Percentiles rank a stretch among this genome's conserved stretches.
Evolutionary conservation across 2,329 filamentous ascomycete genomes (phyloP).

Genomic region (Capronia epimyces): DNA sequence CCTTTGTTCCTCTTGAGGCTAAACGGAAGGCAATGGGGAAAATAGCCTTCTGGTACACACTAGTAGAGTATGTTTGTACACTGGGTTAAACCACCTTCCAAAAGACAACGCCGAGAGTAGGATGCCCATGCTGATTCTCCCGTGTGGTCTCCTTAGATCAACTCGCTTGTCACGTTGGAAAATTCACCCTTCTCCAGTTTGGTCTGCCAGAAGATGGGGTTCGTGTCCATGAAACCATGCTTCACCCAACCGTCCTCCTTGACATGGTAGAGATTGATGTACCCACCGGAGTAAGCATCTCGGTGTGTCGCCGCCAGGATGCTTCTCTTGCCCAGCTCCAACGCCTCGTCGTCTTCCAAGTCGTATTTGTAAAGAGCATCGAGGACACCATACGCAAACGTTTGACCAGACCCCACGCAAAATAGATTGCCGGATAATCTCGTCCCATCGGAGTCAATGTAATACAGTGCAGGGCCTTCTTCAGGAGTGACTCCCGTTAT

Average conservation of each 20-base stretch:
- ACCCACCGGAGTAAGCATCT: constrained; percentile 97
- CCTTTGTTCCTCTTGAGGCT: not conserved
- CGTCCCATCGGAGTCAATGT: constrained; percentile 96
- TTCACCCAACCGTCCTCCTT: constrained; percentile 99
- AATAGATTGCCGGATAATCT: constrained; percentile 90
- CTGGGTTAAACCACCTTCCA: not conserved
- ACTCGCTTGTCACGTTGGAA: constrained; percentile 68
- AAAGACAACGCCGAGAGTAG: constrained; percentile 2
- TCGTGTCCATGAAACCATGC: constrained; percentile 96
- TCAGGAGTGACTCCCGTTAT: constrained; percentile 92
- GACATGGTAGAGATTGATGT: constrained; percentile 97
- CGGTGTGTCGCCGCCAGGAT: constrained; percentile 94
- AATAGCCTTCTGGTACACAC: constrained; percentile 15
- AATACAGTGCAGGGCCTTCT: constrained; percentile 96
- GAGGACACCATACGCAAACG: constrained; percentile 95
- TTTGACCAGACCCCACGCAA: constrained; percentile 96
- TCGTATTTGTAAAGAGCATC: constrained; percentile 95
- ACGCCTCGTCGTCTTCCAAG: constrained; percentile 75
- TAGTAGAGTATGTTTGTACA: constrained; percentile 19
- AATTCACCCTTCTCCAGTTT: constrained; percentile 99
- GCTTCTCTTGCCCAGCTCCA: constrained; percentile 84
- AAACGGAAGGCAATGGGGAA: constrained; percentile 9
- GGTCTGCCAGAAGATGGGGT: constrained; percentile 99
- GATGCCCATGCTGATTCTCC: constrained; percentile 2
- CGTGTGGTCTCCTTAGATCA: constrained; percentile 7